phyloP scores from a whole-genome alignment of 805 yeast species.

The Schizosaccharomyces lindneri region DNA sequence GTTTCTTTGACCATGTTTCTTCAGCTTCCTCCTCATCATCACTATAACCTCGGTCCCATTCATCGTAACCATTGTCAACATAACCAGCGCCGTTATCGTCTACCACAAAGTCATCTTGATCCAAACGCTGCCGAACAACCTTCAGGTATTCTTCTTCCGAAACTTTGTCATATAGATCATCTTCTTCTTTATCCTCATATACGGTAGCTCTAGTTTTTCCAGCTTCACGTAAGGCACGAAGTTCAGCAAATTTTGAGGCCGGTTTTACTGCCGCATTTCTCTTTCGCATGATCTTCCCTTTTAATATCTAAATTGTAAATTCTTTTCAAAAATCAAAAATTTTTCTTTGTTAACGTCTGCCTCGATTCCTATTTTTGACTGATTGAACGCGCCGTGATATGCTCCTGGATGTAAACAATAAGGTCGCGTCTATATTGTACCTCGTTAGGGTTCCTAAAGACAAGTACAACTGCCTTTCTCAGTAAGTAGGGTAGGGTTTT shows the following conservation, averaged over 20 bases:
- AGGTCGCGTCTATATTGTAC: no score
- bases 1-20: constrained; percentile 14
- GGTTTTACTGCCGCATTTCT: background rate
- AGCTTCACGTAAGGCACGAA: constrained; percentile 39
- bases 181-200: constrained; percentile 20
- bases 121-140: constrained; percentile 52
- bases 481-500: background rate
- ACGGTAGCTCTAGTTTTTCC: constrained; percentile 23
- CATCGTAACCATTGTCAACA: constrained; percentile 79
- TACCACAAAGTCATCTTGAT: constrained; percentile 79
- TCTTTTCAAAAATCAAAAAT: no score
- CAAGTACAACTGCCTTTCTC: no score
- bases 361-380: no score
- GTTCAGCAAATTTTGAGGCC: constrained; percentile 26
- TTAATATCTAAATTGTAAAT: no score
- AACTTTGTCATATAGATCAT: constrained; percentile 57
- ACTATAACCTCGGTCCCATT: constrained; percentile 38
- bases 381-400: no score
- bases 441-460: no score
- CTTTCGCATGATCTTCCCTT: background rate
- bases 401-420: no score
- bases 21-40: constrained; percentile 12
- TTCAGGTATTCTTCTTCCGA: constrained; percentile 57
- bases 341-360: no score
- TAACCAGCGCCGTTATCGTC: constrained; percentile 88